Evolutionary conservation across 2,329 filamentous ascomycete species (phyloP).

Genomic region (Monilinia aucupariae): DNA sequence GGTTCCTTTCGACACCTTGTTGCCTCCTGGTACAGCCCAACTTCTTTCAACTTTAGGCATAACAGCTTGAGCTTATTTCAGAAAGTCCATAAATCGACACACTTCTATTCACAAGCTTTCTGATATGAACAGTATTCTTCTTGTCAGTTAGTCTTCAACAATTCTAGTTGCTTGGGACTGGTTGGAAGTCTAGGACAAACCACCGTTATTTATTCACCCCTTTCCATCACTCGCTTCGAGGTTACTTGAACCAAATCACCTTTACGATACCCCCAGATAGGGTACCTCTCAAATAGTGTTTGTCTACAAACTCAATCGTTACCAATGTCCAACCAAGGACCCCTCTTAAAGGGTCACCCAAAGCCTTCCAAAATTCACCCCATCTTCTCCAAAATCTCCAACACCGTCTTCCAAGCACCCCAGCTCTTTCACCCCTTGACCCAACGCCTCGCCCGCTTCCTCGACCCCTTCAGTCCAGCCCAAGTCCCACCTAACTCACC

Average conservation of each 20-base stretch:
- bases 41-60: neutral
- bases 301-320: neutral
- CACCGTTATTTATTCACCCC: neutral
- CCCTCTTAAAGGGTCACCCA: no score
- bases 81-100: neutral
- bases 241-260: neutral
- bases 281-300: neutral
- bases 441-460: neutral
- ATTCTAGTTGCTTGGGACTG: neutral
- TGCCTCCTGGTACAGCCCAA: neutral
- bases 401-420: neutral
- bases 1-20: neutral
- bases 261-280: neutral
- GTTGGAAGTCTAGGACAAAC: neutral
- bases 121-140: neutral
- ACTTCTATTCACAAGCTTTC: neutral
- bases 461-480: neutral
- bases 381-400: neutral
- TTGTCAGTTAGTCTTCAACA: neutral
- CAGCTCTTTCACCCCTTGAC: neutral
- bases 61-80: neutral
- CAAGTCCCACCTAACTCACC: neutral
- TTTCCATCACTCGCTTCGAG: neutral
- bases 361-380: neutral
- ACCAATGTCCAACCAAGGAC: neutral